Evolutionary conservation across 2,329 filamentous ascomycete genomes (phyloP).

Genomic region (Calycina herbarum): DNA sequence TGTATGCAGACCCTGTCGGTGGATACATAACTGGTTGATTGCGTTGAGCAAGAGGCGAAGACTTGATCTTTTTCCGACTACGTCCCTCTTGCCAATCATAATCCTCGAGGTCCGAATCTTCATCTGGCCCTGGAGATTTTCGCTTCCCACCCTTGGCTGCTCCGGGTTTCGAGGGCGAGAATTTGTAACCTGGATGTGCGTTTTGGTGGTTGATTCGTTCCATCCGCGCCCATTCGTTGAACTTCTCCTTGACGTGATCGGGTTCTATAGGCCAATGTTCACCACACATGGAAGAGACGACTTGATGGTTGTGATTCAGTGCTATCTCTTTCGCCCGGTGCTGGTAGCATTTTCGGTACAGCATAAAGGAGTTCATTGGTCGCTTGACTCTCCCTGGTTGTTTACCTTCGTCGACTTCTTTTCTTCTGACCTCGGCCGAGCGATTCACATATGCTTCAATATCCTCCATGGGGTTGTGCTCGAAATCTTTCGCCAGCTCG

Average conservation of each 20-base stretch:
- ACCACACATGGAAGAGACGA: constrained; percentile 85
- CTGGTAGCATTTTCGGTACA: constrained; percentile 92
- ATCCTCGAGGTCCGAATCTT: constrained; percentile 48
- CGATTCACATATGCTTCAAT: constrained; percentile 81
- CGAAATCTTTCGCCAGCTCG: constrained; percentile 63
- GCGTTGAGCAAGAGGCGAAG: constrained; percentile 21
- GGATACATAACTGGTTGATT: constrained; percentile 30
- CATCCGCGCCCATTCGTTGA: constrained; percentile 73
- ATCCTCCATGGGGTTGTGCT: constrained; percentile 66
- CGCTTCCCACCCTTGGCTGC: constrained; percentile 48
- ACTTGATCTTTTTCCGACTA: constrained; percentile 26
- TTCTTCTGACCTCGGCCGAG: constrained; percentile 61
- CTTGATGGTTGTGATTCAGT: constrained; percentile 86
- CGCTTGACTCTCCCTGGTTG: constrained; percentile 76
- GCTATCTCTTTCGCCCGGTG: constrained; percentile 81
- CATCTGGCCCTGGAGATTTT: constrained; percentile 44
- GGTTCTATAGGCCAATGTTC: constrained; percentile 83
- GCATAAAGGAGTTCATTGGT: constrained; percentile 97
- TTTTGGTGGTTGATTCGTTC: constrained; percentile 83
- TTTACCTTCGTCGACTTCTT: constrained; percentile 69
- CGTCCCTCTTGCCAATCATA: constrained; percentile 44
- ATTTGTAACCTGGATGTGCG: constrained; percentile 92
- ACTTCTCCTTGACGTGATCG: constrained; percentile 69
- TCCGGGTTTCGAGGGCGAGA: constrained; percentile 74
- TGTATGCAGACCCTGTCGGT: constrained; percentile 34